Base-by-base conservation (phyloP, 345 rosid species). In the Syzygium oleosum region DNA sequence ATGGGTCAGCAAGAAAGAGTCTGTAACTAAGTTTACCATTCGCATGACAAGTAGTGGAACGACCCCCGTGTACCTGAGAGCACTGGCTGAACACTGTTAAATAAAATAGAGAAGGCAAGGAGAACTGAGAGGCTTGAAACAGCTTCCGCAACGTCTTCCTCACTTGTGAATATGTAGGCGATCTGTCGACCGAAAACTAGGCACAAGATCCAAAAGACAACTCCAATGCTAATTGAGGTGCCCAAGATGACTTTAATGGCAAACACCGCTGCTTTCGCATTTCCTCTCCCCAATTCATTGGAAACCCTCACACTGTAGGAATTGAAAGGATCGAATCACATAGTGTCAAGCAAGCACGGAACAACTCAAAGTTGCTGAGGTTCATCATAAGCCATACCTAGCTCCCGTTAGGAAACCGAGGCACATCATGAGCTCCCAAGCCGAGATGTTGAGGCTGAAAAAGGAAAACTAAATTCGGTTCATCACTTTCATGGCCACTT, bases 281-380 rank as follows among this genome's bases (percentile, higher is more conserved):
- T 88, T 86, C 95, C 97, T 84, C 90, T 90, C 10, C 96, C 97
- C 73, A 95, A 51, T 88, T 92, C 96, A 68, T 95, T 95, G 46
- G 96, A 91, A 38, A 94, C 93, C 51, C 96, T 89, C n/a, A 94
- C 97, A 49, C 93, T 93, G 84, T 61, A 51, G 38, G 14, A 23
- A 27, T 34, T 49, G 29, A 85, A 43, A 88, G 23, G 53, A 63
- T 16, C 19, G 7, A 77, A 58, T n/a, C 31, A 19, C 65, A 54
- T 12, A 12, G 27, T 1, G 10, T 38, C 21, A 59, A 12, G 65
- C 65, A 59, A 59, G 29, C 31, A 25, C 2, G n/a, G 65, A 59
- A 29, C 65, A 59, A 59, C n/a, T 25, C 29, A 5, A 59, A 59
- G n/a, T 59, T 59, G 29, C 29, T 25, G 7, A 27, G 65, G 65